Evolutionary conservation across 2,329 filamentous ascomycete species (phyloP).

Genomic region (Hypocreales sp.): DNA sequence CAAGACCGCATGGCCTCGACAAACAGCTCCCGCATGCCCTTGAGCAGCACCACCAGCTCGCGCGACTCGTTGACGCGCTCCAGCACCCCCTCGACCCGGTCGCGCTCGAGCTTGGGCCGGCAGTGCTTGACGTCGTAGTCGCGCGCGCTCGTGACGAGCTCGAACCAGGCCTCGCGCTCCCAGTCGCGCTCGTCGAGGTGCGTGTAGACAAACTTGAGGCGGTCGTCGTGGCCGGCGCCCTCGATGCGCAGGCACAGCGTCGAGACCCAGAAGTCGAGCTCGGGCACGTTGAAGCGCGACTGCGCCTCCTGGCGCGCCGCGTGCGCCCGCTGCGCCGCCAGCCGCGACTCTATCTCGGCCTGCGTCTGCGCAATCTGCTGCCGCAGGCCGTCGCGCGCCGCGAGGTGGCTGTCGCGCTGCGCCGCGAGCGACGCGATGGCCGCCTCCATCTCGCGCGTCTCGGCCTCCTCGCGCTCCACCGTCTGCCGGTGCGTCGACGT

Average conservation of each 20-base stretch:
- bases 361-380: slow-evolving; percentile 53
- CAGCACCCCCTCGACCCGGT: slow-evolving; percentile 61
- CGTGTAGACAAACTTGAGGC: slow-evolving; percentile 78
- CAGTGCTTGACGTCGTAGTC: slow-evolving; percentile 78
- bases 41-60: slow-evolving; percentile 56
- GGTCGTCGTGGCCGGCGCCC: slow-evolving; percentile 69
- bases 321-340: slow-evolving; percentile 58
- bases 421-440: slow-evolving; percentile 41
- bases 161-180: slow-evolving; percentile 86
- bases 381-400: slow-evolving; percentile 39
- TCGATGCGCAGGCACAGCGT: slow-evolving; percentile 83
- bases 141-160: slow-evolving; percentile 63
- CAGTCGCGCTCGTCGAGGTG: slow-evolving; percentile 77
- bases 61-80: slow-evolving; percentile 70
- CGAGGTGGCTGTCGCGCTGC: slow-evolving; percentile 45
- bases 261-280: slow-evolving; percentile 91
- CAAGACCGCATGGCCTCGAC: slow-evolving; percentile 43
- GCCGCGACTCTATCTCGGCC: slow-evolving; percentile 49
- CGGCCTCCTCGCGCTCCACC: slow-evolving; percentile 60
- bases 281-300: slow-evolving; percentile 76
- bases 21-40: slow-evolving; percentile 72
- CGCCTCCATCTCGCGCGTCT: slow-evolving; percentile 59
- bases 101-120: slow-evolving; percentile 66
- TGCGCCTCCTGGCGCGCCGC: slow-evolving; percentile 67
- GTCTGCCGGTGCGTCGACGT: slow-evolving; percentile 55